These are phyloP conservation scores for Xylariaceae sp. DNA, from an alignment of 2,329 filamentous ascomycete species.

Conservation along the genomic window DNA sequence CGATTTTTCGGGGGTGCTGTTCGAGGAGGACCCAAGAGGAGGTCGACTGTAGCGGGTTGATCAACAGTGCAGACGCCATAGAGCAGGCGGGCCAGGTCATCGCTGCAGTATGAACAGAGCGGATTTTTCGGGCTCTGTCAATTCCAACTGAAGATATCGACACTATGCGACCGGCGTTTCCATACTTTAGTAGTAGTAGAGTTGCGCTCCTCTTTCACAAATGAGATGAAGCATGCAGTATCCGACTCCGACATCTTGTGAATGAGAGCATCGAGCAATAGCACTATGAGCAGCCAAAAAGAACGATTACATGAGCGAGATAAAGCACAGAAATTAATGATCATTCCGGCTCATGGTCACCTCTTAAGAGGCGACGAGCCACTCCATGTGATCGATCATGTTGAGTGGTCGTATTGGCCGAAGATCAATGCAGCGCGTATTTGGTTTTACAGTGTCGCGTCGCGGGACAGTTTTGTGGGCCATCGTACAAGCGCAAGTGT, in stretches of 20 bases:
- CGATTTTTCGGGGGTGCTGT: not conserved
- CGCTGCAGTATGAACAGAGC: conserved; percentile 2
- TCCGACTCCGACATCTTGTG: conserved; percentile 13
- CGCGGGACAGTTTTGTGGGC: no score
- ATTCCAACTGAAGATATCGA: conserved; percentile 10
- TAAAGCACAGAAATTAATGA: not conserved
- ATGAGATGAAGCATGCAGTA: conserved; percentile 11
- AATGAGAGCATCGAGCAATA: conserved; percentile 4
- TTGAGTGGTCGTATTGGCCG: no score
- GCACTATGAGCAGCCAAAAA: not conserved
- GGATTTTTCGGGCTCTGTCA: conserved; percentile 8
- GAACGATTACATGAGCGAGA: not conserved
- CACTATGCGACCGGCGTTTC: conserved; percentile 3
- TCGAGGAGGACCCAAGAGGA: not conserved
- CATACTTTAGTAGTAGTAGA: conserved; percentile 14
- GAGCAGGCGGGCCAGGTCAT: conserved; percentile 3
- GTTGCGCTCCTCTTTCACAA: conserved; percentile 13
- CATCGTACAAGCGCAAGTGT: no score
- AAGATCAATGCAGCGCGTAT: no score
- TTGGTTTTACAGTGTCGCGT: no score
- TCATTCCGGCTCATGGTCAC: not conserved
- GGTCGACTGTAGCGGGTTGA: conserved; percentile 2
- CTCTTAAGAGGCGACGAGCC: no score
- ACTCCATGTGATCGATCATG: no score
- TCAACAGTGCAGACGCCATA: not conserved